Evolutionary conservation across 768 basidiomycete species (phyloP), one percentile per base, ranked within the genome.

Genomic region (Mycena alexandri): DNA sequence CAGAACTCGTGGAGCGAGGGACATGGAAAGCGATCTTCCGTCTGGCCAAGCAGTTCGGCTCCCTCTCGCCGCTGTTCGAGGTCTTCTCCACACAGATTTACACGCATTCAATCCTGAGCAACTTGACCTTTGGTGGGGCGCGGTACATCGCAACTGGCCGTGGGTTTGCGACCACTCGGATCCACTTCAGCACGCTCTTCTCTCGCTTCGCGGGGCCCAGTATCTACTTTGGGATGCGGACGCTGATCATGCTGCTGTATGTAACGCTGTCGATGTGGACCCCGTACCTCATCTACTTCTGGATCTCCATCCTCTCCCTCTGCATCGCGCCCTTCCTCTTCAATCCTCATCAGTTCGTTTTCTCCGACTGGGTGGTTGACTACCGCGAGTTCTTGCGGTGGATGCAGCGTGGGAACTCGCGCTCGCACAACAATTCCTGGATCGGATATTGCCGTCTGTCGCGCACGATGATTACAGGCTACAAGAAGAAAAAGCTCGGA

Each of bases 401-500:
- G 98, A 99, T 99, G 96, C 96, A 91, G 43, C 90, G 98, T 56
- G 98, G 98, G 61, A 99, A 99, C 82, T 98, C 98, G 47, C 88
- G 96, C 41, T 95, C 95, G 24, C 98, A 99, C 80, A 93, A 88
- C 74, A 99, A 98, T 78, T 98, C 97, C 2, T 99, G 98, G 98
- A 97, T 99, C 70, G 97, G 98, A 0, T 99, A 99, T 80, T 99
- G 98, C 79, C 94, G 98, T 51, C 84, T 99, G 57, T 95, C 95
- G 36, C 87, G 98, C 56, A 99, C 98, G n/a, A 93, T 95, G 90
- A 97, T 99, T 76, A 99, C 98, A 17, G 98, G 98, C 19, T 99
- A 96, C 89, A 99, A 99, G 88, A 94, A 94, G 85, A 98, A 99
- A 87, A 90, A 90, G 73, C 89, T 99, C 3, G 98, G 98, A 22